Base-by-base conservation (phyloP, 78 protist genomes). In the Monosiga brevicollis region DNA sequence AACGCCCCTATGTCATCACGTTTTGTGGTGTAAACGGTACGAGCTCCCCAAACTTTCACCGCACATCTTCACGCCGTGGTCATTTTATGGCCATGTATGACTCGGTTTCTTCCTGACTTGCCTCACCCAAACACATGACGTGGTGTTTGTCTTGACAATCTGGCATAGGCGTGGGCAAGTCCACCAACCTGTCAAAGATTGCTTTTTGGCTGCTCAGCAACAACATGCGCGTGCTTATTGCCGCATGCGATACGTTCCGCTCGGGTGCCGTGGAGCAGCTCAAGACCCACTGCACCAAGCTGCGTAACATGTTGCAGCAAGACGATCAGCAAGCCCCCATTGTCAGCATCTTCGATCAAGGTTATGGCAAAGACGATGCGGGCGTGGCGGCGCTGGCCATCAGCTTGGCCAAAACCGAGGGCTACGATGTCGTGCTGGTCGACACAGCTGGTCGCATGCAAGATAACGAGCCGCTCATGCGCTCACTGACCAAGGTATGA, bases 401-500 rank as follows among this genome's bases (percentile, higher is more conserved):
- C 78, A 3, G 15, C 39, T 35, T 2, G 34, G 62, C 62, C 62
- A 49, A 49, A 49, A 20, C 62, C 29, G 62, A 49, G 62, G 15
- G 15, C 29, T 49, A 49, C 15, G 62, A 49, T 49, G 62, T 49
- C 1, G 98, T 97, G 41, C 84, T 98, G 0, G 87, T 98, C 39
- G 99, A 98, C 89, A 98, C 99, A 0, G 98, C 99, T 2, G 99
- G 99, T 25, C 91, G 99, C 34, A 98, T 97, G 99, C 98, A 96
- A 80, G 95, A 97, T 62, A 97, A 98, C 86, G 98, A 86, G 72
- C 94, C 94, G 11, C 93, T 97, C 37, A 98, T 98, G 99, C 85
- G 94, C 20, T 89, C 96, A 0, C 91, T 98, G 38, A 88, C 96
- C 0, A 92, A 88, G 91, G 90, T n/a, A n/a, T n/a, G n/a, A n/a